A percentile compares a stretch with the other conserved stretches of the same genome.
phyloP scores from a whole-genome alignment of 257 asterid genomes.

The Fraxinus cuspidata region DNA sequence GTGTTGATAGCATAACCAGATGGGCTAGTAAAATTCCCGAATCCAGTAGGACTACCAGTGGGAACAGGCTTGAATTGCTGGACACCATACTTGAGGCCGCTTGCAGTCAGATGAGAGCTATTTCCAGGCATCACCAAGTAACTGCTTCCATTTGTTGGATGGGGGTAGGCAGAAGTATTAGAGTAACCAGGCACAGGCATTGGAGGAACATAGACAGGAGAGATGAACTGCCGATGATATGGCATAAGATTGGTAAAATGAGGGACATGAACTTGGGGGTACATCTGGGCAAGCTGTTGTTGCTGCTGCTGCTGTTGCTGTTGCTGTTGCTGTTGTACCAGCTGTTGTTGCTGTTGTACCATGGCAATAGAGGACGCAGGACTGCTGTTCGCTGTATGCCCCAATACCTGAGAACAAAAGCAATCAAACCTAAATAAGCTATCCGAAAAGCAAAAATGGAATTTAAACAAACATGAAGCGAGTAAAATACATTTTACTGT shows the following conservation, averaged over 20 bases:
- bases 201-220: conserved; percentile 88
- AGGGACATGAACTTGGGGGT: conserved; percentile 83
- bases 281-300: conserved; percentile 82
- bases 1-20: conserved; percentile 78
- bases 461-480: background rate
- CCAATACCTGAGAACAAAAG: conserved; percentile 51
- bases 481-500: conserved; percentile 3
- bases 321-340: conserved; percentile 43
- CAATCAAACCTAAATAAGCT: conserved; percentile 4
- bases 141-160: conserved; percentile 88
- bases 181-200: conserved; percentile 91
- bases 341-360: conserved; percentile 62
- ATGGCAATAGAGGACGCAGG: conserved; percentile 67
- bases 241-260: conserved; percentile 88
- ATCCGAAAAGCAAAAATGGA: background rate
- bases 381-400: conserved; percentile 45
- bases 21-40: conserved; percentile 75
- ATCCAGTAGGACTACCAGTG: conserved; percentile 67
- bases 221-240: conserved; percentile 71
- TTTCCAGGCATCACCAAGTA: conserved; percentile 87
- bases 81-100: conserved; percentile 78
- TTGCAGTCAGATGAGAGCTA: conserved; percentile 65
- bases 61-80: conserved; percentile 88
- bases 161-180: conserved; percentile 78
- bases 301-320: conserved; percentile 55